Evolutionary conservation across 306 rosid genomes (phyloP), one percentile per base, ranked within the genome.

Genomic region (Vigna radiata): DNA sequence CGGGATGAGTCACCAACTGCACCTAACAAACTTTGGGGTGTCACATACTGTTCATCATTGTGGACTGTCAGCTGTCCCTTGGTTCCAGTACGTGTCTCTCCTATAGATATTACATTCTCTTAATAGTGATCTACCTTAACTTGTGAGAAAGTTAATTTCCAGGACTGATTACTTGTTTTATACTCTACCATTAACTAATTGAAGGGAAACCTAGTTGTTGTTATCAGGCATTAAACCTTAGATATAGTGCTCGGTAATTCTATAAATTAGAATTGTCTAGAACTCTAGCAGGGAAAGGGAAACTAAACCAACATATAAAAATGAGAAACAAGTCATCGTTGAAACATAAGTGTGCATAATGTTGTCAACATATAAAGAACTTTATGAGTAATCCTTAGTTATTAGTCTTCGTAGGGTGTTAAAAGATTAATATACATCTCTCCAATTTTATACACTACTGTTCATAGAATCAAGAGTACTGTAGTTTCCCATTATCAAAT

Each of bases 81-180:
- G 31, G 4, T 29, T 29, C 31, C 31, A 29, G 5, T 29, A 29
- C 0, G 31, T 29, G 31, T 5, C 31, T 29, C 31, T 29, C 31
- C 4, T 29, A 29, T 29, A 0, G 31, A 29, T 29, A 29, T 29
- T 29, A 29, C 31, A 29, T 29, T 29, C 31, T 29, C 46, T 27
- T 55, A 54, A 27, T 43, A 29, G 27, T 6, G 23, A 73, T 33
- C 33, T 58, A 15, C 9, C 47, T 2, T 47, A 65, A 16, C 31
- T 66, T 55, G 39, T 56, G 48, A 54, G 55, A 19, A 33, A 27
- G 67, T 8, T 52, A 19, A 56, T 5, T 71, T 72, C 17, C 52
- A 31, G 70, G n/a, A 53, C 31, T 73, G 59, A 3, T 37, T 31
- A 31, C n/a, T 11, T 65, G 53, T 55, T 33, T 73, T 21, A 16